Evolutionary conservation across 2,329 filamentous ascomycete species (phyloP).

Genomic region (Penicillium sp.): DNA sequence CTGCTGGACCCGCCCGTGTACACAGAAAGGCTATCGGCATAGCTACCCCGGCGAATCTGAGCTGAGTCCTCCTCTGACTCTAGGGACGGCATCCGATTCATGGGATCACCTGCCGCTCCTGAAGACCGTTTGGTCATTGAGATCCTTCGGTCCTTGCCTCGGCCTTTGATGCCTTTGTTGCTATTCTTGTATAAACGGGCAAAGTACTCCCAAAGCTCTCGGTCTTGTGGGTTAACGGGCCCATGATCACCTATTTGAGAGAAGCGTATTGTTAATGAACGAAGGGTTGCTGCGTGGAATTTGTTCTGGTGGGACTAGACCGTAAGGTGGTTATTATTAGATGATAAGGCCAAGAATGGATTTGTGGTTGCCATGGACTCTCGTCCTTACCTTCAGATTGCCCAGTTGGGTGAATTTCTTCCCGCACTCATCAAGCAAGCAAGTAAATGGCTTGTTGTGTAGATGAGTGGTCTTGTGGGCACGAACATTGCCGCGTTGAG

Average conservation of each 20-base stretch:
- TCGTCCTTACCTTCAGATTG: conserved; percentile 76
- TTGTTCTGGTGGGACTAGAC: conserved; percentile 86
- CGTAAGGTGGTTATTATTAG: background rate
- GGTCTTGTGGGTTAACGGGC: conserved; percentile 65
- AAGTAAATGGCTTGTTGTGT: conserved; percentile 73
- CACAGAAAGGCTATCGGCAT: conserved; percentile 28
- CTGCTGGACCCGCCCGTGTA: conserved; percentile 34
- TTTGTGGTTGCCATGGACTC: too few species aligned
- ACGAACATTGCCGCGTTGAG: conserved; percentile 79
- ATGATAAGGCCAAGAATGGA: background rate
- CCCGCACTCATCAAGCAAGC: conserved; percentile 75
- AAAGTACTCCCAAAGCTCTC: conserved; percentile 81
- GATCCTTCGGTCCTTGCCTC: conserved; percentile 70
- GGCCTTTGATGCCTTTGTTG: conserved; percentile 97
- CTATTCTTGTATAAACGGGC: conserved; percentile 89
- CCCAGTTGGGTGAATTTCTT: conserved; percentile 89
- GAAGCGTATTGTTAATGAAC: conserved; percentile 68
- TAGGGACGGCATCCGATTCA: conserved; percentile 19
- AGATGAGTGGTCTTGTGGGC: conserved; percentile 80
- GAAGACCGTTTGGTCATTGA: conserved; percentile 32
- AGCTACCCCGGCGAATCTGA: conserved; percentile 25
- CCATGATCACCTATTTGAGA: conserved; percentile 61
- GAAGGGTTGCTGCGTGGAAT: conserved; percentile 75
- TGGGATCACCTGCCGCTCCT: conserved; percentile 11
- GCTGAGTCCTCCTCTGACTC: conserved; percentile 25